These are phyloP conservation scores for Telfairia occidentalis DNA, from an alignment of 331 rosid genomes.

Conservation along the genomic window DNA sequence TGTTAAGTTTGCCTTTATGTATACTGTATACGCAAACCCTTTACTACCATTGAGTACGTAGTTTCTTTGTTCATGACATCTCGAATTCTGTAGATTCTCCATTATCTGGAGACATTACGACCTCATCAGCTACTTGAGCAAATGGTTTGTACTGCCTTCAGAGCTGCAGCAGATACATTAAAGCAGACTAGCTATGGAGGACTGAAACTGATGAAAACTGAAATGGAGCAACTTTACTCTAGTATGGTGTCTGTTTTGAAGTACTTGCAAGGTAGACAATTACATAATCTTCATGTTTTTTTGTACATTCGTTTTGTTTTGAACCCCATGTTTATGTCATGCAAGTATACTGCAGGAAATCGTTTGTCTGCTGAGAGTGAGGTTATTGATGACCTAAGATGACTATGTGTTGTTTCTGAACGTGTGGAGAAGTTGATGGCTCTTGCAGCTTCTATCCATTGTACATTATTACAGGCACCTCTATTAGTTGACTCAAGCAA, in stretches of 20 bases:
- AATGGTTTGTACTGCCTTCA: conserved; percentile 80
- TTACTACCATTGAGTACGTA: neutral
- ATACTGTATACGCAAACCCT: neutral
- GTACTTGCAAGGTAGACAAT: conserved; percentile 51
- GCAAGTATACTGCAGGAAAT: conserved; percentile 42
- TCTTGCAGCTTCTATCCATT: conserved; percentile 78
- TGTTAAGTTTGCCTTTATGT: neutral
- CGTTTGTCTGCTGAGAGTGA: conserved; percentile 56
- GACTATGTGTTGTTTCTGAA: conserved; percentile 54
- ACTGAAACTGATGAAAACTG: conserved; percentile 56
- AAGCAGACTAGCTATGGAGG: conserved; percentile 65
- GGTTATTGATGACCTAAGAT: conserved; percentile 51
- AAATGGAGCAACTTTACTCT: conserved; percentile 65
- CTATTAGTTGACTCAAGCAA: too few relatives aligned
- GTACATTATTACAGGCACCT: conserved; percentile 67
- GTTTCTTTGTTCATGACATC: conserved; percentile 13
- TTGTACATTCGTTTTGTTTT: neutral
- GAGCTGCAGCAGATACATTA: conserved; percentile 67
- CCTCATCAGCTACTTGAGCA: conserved; percentile 88
- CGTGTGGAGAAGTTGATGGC: conserved; percentile 65
- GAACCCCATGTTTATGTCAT: neutral
- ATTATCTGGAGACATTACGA: conserved; percentile 73
- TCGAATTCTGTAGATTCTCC: conserved; percentile 54
- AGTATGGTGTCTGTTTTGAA: conserved; percentile 57
- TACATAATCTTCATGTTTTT: neutral